phyloP scores from a whole-genome alignment of 192 early-diverging fungal genomes.

The Coemansia sp. region DNA sequence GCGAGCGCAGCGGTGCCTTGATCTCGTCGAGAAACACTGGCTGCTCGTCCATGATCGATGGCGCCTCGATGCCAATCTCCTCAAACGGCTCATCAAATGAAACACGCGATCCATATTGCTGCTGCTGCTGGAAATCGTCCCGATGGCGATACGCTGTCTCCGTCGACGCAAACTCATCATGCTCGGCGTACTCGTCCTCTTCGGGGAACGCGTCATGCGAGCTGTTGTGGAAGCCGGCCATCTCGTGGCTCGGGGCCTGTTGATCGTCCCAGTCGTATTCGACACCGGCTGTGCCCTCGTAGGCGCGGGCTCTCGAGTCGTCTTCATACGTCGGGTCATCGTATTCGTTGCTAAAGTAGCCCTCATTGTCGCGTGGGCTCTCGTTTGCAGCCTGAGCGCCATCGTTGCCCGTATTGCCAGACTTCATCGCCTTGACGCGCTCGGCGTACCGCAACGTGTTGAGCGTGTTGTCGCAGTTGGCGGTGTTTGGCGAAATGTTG shows the following conservation, averaged over 20 bases:
- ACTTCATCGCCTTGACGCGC: slow-evolving; percentile 60
- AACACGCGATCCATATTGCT: slow-evolving; percentile 12
- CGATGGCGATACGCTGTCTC: slow-evolving; percentile 11
- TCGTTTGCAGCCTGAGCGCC: slow-evolving; percentile 35
- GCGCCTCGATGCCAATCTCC: slow-evolving; percentile 17
- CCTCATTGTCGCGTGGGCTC: slow-evolving; percentile 39
- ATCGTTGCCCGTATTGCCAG: slow-evolving; percentile 18
- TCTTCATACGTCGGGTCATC: slow-evolving; percentile 27
- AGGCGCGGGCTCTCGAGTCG: not conserved
- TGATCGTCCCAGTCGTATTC: slow-evolving; percentile 6
- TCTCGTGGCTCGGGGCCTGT: not conserved
- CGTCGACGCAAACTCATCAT: slow-evolving; percentile 26
- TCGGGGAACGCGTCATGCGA: slow-evolving; percentile 34
- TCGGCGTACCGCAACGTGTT: slow-evolving; percentile 98
- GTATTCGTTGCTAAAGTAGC: slow-evolving; percentile 29
- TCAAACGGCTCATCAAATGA: slow-evolving; percentile 37
- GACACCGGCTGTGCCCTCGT: not conserved
- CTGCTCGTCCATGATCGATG: slow-evolving; percentile 47
- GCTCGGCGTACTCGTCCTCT: slow-evolving; percentile 35
- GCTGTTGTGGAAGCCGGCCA: slow-evolving; percentile 9
- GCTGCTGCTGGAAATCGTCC: slow-evolving; percentile 3
- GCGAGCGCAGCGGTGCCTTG: slow-evolving; percentile 20
- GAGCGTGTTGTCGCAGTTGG: slow-evolving; percentile 93
- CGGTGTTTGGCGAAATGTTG: slow-evolving; percentile 92
- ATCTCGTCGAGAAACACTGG: slow-evolving; percentile 42